Evolutionary conservation across 805 yeast species (phyloP), one percentile per base, ranked within the genome.

Genomic region (Saccharomycopsis babjevae): DNA sequence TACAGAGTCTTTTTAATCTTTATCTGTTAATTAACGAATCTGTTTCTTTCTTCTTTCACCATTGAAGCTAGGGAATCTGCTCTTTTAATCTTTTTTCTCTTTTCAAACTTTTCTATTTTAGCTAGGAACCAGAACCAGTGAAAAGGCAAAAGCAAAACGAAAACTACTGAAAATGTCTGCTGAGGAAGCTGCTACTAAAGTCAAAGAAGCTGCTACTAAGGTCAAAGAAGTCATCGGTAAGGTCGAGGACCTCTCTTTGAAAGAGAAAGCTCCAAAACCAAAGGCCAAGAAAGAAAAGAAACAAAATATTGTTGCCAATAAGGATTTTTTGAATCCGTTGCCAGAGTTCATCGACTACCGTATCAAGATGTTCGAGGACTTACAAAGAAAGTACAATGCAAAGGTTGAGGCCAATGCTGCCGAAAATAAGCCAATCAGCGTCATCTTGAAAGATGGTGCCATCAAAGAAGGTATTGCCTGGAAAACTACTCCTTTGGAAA

Each of bases 401-500:
- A 83, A 81, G 65, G 75, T 86, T 58, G 88, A 91, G 22, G 73
- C 81, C 28, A 79, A 81, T 77, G 77, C 77, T 58, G 82, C 84
- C 59, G 83, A 77, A 63, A 75, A 83, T 64, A 64, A 59, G 30
- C 80, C 89, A 55, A 85, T 94, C 73, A 82, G 81, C 67, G 81
- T 94, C 72, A 88, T 96, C 59, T 79, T 93, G 73, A 89, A 87
- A 71, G 97, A 93, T 68, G 98, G 97, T 58, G 74, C 88, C 42
- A 75, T 81, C 61, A 85, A 87, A 72, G 86, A 81, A 67, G 99
- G 89, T 64, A 81, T 81, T 32, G 77, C 96, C 4, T 94, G 86
- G 85, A 97, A 92, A 73, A 91, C 98, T 57, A 77, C 91, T 32
- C 99, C 99, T 55, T 74, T 89, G 74, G 86, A 84, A 58, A 88